Conservation (phyloP, 768 basidiomycete species). For the Amylocystis lapponica region DNA sequence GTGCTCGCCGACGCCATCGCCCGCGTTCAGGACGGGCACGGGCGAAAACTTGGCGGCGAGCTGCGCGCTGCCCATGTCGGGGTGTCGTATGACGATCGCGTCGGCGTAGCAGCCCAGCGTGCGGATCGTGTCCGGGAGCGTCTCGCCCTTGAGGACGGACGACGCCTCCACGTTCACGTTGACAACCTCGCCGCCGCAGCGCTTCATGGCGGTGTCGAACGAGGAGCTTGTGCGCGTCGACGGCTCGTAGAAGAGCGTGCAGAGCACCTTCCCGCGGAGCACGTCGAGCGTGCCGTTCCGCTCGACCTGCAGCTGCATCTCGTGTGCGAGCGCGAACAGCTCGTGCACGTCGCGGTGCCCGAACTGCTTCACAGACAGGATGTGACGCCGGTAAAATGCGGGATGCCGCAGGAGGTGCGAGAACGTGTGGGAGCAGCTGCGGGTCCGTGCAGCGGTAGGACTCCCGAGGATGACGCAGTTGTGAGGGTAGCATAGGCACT, state of each 20-base stretch:
- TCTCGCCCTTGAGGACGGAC: constrained; percentile 92
- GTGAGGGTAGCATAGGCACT: background rate
- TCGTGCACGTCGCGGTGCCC: constrained; percentile 84
- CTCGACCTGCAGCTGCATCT: constrained; percentile 96
- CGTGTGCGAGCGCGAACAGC: constrained; percentile 90
- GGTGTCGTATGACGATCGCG: constrained; percentile 91
- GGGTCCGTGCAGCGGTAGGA: constrained; percentile 25
- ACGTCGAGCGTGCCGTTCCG: constrained; percentile 84
- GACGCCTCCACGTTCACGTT: constrained; percentile 74
- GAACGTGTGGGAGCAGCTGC: constrained; percentile 33
- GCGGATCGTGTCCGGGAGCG: constrained; percentile 86
- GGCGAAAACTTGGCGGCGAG: constrained; percentile 94
- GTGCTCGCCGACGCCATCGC: constrained; percentile 96
- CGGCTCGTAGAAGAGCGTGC: constrained; percentile 93
- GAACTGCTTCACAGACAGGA: constrained; percentile 93
- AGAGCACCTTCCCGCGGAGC: constrained; percentile 85
- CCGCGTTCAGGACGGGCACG: constrained; percentile 93
- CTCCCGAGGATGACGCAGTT: constrained; percentile 2
- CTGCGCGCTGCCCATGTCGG: constrained; percentile 90
- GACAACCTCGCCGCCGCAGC: constrained; percentile 95
- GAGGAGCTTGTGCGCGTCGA: constrained; percentile 94
- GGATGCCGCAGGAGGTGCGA: constrained; percentile 61
- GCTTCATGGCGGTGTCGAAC: constrained; percentile 98
- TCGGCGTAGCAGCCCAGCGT: constrained; percentile 95
- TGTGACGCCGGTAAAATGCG: constrained; percentile 89